Conservation (phyloP, 2,329 filamentous ascomycete genomes). For the Parascedosporium putredinis region DNA sequence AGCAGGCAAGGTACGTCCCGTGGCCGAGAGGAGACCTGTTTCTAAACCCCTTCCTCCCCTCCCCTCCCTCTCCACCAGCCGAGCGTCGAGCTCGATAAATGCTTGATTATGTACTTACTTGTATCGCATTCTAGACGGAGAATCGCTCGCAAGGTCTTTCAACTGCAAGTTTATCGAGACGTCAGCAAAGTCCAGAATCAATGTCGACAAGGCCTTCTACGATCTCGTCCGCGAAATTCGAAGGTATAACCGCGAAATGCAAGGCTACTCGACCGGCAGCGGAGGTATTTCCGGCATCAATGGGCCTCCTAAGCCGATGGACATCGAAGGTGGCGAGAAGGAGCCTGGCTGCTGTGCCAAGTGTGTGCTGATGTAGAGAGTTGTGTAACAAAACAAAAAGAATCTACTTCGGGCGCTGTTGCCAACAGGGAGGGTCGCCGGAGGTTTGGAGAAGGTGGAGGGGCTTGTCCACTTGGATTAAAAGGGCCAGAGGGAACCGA, state of each 20-base stretch:
- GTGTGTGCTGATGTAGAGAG: conserved; percentile 74
- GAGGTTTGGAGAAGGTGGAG: no score
- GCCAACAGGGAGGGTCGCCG: no score
- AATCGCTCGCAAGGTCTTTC: conserved; percentile 75
- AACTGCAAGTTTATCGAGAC: conserved; percentile 99
- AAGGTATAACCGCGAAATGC: conserved; percentile 97
- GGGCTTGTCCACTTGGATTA: no score
- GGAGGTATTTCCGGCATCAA: conserved; percentile 51
- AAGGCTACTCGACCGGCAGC: conserved; percentile 67
- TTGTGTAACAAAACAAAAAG: no score
- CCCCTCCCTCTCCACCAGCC: no score
- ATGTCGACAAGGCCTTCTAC: conserved; percentile 97
- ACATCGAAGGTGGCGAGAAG: conserved; percentile 59
- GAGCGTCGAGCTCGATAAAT: no score
- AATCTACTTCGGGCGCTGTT: no score
- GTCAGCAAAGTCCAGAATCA: conserved; percentile 94
- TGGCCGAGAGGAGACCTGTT: no score
- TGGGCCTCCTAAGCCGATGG: conserved; percentile 62
- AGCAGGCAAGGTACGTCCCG: conserved; percentile 81
- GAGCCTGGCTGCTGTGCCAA: conserved; percentile 73
- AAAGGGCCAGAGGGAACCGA: no score
- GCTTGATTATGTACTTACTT: neutral
- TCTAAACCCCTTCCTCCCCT: no score
- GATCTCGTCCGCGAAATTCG: conserved; percentile 96
- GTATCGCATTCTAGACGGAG: conserved; percentile 58